Evolutionary conservation across 495 filamentous ascomycete species (phyloP), one percentile per base, ranked within the genome.

Genomic region (Xylaria castorea): DNA sequence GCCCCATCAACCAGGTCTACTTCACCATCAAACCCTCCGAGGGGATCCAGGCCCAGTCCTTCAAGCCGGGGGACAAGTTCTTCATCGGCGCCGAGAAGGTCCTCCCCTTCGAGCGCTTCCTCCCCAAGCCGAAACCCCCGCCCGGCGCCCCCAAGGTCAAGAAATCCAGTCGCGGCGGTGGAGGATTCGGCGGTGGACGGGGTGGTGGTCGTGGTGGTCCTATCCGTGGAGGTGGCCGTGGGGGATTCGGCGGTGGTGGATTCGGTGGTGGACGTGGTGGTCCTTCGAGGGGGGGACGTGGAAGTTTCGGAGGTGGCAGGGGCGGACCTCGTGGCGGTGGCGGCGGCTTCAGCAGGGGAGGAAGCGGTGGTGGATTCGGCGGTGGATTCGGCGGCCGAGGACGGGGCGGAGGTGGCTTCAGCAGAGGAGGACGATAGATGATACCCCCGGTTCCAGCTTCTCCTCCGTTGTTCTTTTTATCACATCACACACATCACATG

Each of bases 11-110:
- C 86, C 92, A 97, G 81, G 94, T 98, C 71, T 97, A 91, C 86
- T 99, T 99, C 90, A 98, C 96, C 71, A 90, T 99, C 81, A 98
- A 98, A 85, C 94, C 97, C 46, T 79, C 93, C 79, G 94, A 97
- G 78, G 96, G 96, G 76, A 98, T 99, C 83, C 91, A 96, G 79
- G 95, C 96, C 57, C 89, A 90, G 25, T 97, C 93, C 3, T 99
- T 98, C 91, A 97, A 97, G 83, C 78, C 89, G 68, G 96, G 97
- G 73, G 96, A 99, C 86, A 97, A 96, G 85, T 95, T 99, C 81
- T 99, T 90, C 86, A 97, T 99, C 76, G 93, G 92, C 60, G 89
- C 90, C 61, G 96, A 99, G 82, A 98, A 98, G 85, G 90, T 98
- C 25, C 87, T 99, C 20, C 96, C 97, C 27, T 82, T 98, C 57